Conservation (phyloP, 2,329 filamentous ascomycete genomes). For the Fusarium clavum region DNA sequence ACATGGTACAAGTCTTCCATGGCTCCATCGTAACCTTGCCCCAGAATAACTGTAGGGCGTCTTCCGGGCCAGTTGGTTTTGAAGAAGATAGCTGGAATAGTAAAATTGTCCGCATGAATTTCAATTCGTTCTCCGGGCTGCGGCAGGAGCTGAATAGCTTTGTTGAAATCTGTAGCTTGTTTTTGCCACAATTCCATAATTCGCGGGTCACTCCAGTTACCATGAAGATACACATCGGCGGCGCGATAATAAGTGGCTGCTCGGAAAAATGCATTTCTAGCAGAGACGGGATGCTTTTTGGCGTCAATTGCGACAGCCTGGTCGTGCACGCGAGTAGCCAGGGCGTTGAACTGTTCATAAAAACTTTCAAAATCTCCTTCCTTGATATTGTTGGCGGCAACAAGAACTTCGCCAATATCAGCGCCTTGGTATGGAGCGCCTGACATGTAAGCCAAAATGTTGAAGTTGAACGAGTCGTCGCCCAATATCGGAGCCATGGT, state of each 20-base stretch:
- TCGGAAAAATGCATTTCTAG: slow-evolving; percentile 49
- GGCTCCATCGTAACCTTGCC: slow-evolving; percentile 57
- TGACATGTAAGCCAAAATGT: neutral
- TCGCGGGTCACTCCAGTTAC: slow-evolving; percentile 55
- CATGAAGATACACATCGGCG: slow-evolving; percentile 57
- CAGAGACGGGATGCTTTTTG: slow-evolving; percentile 43
- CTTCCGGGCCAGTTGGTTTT: slow-evolving; percentile 31
- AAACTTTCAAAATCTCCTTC: slow-evolving; percentile 44
- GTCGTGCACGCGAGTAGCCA: slow-evolving; percentile 41
- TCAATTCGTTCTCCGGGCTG: slow-evolving; percentile 52
- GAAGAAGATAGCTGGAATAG: slow-evolving; percentile 53
- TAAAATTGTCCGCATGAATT: slow-evolving; percentile 48
- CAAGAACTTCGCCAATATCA: slow-evolving; percentile 51
- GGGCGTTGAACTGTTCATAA: slow-evolving; percentile 34
- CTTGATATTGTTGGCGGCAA: slow-evolving; percentile 45
- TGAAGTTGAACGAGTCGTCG: slow-evolving; percentile 19
- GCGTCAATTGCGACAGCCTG: slow-evolving; percentile 36
- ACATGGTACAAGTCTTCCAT: slow-evolving; percentile 59
- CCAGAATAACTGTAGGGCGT: slow-evolving; percentile 55
- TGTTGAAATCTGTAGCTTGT: slow-evolving; percentile 53
- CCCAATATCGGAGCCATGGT: slow-evolving; percentile 10
- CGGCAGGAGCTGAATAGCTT: slow-evolving; percentile 51
- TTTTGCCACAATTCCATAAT: slow-evolving; percentile 54
- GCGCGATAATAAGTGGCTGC: slow-evolving; percentile 57
- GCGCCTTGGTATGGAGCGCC: slow-evolving; percentile 8